Evolutionary conservation across 2,329 filamentous ascomycete species (phyloP).

Genomic region (Claviceps citrina): DNA sequence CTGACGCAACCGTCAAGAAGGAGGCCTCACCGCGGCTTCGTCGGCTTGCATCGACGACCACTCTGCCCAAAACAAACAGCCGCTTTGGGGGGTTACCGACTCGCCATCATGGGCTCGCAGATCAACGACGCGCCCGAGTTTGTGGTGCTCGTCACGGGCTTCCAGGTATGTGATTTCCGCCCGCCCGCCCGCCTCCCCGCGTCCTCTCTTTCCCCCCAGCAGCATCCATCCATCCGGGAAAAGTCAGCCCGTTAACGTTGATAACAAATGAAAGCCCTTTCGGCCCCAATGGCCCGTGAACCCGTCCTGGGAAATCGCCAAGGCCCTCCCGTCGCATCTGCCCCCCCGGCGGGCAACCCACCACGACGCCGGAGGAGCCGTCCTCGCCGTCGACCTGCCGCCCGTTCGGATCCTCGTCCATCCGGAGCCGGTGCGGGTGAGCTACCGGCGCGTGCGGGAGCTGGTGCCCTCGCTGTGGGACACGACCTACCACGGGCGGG

Average conservation of each 20-base stretch:
- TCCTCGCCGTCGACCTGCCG: constrained; percentile 17
- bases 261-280: constrained; percentile 48
- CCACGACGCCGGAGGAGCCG: constrained; percentile 14
- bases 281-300: constrained; percentile 56
- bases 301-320: constrained; percentile 67
- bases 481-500: constrained; percentile 15
- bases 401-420: constrained; percentile 49
- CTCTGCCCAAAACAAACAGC: too few species aligned
- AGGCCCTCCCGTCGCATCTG: constrained; percentile 48
- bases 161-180: constrained; percentile 43
- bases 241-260: too few species aligned
- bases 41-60: too few species aligned
- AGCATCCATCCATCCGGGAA: too few species aligned
- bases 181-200: too few species aligned
- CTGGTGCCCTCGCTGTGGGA: constrained; percentile 50
- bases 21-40: too few species aligned
- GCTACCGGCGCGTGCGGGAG: constrained; percentile 49
- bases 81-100: too few species aligned
- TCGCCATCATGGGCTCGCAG: constrained; percentile 20
- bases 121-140: constrained; percentile 30
- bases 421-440: constrained; percentile 52
- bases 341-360: constrained; percentile 29
- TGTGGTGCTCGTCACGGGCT: constrained; percentile 45
- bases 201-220: too few species aligned
- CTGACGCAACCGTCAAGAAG: too few species aligned